Evolutionary conservation across 2,329 filamentous ascomycete genomes (phyloP).

Genomic region (Microcyclospora tardicrescens): DNA sequence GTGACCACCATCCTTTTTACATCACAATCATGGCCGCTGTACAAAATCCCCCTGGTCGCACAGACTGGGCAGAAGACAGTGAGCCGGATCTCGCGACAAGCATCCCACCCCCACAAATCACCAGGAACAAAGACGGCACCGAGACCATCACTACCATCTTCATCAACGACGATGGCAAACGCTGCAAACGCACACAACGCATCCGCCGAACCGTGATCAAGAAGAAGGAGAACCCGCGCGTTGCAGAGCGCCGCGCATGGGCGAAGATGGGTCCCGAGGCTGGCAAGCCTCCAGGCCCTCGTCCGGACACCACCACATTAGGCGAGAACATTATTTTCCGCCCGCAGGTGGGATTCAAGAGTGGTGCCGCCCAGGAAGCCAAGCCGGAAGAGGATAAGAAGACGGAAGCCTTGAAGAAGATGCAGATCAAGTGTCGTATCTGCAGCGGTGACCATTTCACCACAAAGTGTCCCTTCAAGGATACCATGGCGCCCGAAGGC

Average conservation of each 20-base stretch:
- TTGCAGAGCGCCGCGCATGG: slow-evolving; percentile 90
- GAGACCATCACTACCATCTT: slow-evolving; percentile 88
- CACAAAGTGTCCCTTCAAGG: slow-evolving; percentile 97
- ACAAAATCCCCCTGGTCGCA: slow-evolving; percentile 30
- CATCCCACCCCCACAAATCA: slow-evolving; percentile 76
- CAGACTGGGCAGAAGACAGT: slow-evolving; percentile 85
- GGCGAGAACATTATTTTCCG: slow-evolving; percentile 98
- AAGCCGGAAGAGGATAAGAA: slow-evolving; percentile 56
- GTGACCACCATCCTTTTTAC: neutral
- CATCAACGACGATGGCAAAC: slow-evolving; percentile 85
- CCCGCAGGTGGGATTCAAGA: slow-evolving; percentile 86
- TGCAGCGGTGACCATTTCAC: slow-evolving; percentile 99
- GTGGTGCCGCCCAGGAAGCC: slow-evolving; percentile 67
- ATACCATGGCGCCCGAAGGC: slow-evolving; percentile 83
- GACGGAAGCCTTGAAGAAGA: slow-evolving; percentile 72
- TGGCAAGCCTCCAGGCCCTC: slow-evolving; percentile 71
- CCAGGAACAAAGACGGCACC: slow-evolving; percentile 95
- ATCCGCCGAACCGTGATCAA: slow-evolving; percentile 85
- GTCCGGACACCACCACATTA: slow-evolving; percentile 78
- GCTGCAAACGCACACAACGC: slow-evolving; percentile 92
- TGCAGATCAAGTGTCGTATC: slow-evolving; percentile 99
- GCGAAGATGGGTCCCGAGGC: slow-evolving; percentile 82
- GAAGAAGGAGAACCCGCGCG: slow-evolving; percentile 92
- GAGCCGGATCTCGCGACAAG: slow-evolving; percentile 68
- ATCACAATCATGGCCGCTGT: slow-evolving; percentile 17